Conservation (phyloP, 2,329 filamentous ascomycete genomes). For the Aspergillus pseudoterreus region DNA sequence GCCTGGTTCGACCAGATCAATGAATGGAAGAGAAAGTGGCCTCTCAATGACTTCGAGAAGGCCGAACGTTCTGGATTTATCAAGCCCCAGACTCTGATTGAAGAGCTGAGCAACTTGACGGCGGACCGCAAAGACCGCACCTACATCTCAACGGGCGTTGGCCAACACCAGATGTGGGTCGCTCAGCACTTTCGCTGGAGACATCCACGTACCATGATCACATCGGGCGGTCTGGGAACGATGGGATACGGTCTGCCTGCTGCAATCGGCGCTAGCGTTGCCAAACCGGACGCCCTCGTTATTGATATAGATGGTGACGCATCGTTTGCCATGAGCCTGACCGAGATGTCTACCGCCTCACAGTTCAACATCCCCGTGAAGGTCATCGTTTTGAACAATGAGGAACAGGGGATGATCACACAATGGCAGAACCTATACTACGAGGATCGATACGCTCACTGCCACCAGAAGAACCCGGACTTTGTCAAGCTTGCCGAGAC, state of each 20-base stretch:
- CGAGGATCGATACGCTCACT: constrained; percentile 77
- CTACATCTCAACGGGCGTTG: constrained; percentile 85
- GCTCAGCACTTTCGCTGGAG: constrained; percentile 93
- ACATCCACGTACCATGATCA: constrained; percentile 85
- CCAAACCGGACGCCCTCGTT: constrained; percentile 71
- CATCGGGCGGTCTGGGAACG: constrained; percentile 84
- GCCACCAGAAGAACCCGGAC: constrained; percentile 80
- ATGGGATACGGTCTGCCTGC: constrained; percentile 96
- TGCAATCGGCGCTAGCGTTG: constrained; percentile 89
- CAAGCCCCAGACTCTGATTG: constrained; percentile 75
- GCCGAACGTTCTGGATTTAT: neutral
- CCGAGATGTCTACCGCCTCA: constrained; percentile 71
- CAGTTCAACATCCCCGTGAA: constrained; percentile 93
- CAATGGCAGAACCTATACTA: constrained; percentile 93
- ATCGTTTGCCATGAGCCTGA: constrained; percentile 63
- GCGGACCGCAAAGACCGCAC: constrained; percentile 71
- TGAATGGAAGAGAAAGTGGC: constrained; percentile 83
- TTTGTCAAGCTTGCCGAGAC: constrained; percentile 70
- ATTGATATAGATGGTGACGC: constrained; percentile 94
- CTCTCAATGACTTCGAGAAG: constrained; percentile 55
- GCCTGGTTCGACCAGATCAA: constrained; percentile 85
- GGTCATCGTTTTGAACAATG: constrained; percentile 84
- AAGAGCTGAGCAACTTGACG: constrained; percentile 77
- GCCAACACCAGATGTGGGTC: constrained; percentile 97
- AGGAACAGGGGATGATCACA: constrained; percentile 91